phyloP scores from a whole-genome alignment of 495 filamentous ascomycete genomes.

The Oidiodendron maius region DNA sequence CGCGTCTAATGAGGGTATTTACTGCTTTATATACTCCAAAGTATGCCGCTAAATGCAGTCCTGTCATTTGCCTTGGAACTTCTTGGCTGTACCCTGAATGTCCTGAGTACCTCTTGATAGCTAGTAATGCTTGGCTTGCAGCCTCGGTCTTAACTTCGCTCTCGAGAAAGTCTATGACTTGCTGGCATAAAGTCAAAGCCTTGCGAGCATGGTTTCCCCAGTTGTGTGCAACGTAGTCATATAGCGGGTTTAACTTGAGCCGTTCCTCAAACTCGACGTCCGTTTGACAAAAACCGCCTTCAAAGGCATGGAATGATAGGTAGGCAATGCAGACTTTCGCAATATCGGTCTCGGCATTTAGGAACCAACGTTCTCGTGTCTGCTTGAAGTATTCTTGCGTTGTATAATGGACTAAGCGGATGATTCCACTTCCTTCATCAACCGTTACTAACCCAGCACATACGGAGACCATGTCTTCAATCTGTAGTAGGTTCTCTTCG shows the following conservation, averaged over 20 bases:
- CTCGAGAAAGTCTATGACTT: slow-evolving; percentile 8
- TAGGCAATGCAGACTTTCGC: slow-evolving; percentile 7
- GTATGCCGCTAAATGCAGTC: slow-evolving; percentile 19
- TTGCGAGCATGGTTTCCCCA: slow-evolving; percentile 15
- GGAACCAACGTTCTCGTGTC: neutral
- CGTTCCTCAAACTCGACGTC: slow-evolving; percentile 1
- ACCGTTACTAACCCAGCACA: slow-evolving; percentile 24
- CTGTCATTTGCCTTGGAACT: slow-evolving; percentile 9
- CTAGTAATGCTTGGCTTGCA: slow-evolving; percentile 10
- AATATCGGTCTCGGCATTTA: slow-evolving; percentile 1
- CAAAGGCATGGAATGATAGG: slow-evolving; percentile 5
- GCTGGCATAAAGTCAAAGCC: neutral
- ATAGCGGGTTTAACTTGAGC: slow-evolving; percentile 5
- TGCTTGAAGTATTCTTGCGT: slow-evolving; percentile 7
- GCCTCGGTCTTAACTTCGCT: slow-evolving; percentile 10
- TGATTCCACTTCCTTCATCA: slow-evolving; percentile 27
- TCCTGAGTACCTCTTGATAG: neutral
- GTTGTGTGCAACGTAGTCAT: slow-evolving; percentile 9
- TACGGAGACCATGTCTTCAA: no score
- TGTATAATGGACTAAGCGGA: slow-evolving; percentile 18
- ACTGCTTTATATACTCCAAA: slow-evolving; percentile 12
- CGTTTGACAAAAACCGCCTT: slow-evolving; percentile 7
- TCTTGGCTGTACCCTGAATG: slow-evolving; percentile 6
- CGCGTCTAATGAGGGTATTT: slow-evolving; percentile 1
- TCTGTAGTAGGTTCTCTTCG: slow-evolving; percentile 22